Evolutionary conservation across 2,329 filamentous ascomycete species (phyloP).

Genomic region (Paracorniculantispora psalliotae): DNA sequence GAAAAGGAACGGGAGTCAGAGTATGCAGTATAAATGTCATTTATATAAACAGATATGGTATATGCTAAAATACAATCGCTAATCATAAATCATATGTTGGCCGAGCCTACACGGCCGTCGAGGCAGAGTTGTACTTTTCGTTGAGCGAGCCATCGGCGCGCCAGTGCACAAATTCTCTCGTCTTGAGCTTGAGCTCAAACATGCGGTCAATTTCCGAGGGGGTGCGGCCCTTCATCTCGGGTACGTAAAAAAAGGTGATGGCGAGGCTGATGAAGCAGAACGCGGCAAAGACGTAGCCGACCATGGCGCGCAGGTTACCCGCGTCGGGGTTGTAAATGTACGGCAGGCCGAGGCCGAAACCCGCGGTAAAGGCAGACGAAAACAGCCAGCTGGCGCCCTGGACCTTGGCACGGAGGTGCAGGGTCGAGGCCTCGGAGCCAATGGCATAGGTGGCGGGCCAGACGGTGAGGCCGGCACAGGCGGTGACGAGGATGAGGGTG

Average conservation of each 20-base stretch:
- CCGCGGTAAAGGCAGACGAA: slow-evolving; percentile 34
- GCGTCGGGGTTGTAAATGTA: slow-evolving; percentile 43
- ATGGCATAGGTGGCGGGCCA: slow-evolving; percentile 40
- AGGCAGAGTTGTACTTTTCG: not conserved
- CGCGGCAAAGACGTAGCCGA: slow-evolving; percentile 35
- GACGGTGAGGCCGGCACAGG: slow-evolving; percentile 36
- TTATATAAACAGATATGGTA: too few species aligned
- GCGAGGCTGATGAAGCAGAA: slow-evolving; percentile 31
- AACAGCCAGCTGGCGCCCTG: slow-evolving; percentile 40
- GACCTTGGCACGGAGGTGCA: slow-evolving; percentile 38
- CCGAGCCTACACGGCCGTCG: not conserved
- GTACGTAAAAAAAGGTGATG: slow-evolving; percentile 41
- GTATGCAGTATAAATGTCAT: not conserved
- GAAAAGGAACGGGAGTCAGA: too few species aligned
- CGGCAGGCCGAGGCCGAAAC: slow-evolving; percentile 42
- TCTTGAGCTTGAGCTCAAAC: slow-evolving; percentile 26
- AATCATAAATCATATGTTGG: too few species aligned
- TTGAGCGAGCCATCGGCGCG: not conserved
- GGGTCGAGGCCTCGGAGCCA: slow-evolving; percentile 37
- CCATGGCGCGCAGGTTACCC: slow-evolving; percentile 36
- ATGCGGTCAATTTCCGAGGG: slow-evolving; percentile 43
- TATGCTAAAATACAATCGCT: too few species aligned
- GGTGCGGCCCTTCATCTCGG: slow-evolving; percentile 48
- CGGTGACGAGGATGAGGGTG: slow-evolving; percentile 39
- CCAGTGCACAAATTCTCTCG: slow-evolving; percentile 23